These are phyloP conservation scores for Inosperma sp. DNA, from an alignment of 768 basidiomycete species.

Conservation along the genomic window DNA sequence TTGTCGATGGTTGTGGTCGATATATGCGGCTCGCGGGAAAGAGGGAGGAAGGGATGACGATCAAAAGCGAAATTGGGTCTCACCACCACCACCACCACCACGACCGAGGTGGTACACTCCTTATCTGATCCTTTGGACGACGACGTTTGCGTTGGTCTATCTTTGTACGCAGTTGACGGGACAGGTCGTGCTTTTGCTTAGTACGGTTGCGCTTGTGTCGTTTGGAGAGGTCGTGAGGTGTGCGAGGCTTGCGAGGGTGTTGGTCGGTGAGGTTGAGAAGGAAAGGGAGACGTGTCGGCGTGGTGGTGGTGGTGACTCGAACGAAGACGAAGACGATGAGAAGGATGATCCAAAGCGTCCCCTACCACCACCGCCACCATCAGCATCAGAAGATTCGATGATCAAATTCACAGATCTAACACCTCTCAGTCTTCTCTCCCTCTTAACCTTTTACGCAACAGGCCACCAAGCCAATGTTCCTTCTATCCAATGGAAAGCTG, in stretches of 20 bases:
- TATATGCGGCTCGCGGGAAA: conserved; percentile 35
- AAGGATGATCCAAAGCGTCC: not conserved
- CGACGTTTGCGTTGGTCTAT: conserved; percentile 59
- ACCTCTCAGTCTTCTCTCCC: conserved; percentile 69
- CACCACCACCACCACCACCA: not conserved
- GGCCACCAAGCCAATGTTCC: conserved; percentile 90
- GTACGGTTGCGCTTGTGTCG: conserved; percentile 62
- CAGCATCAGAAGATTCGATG: conserved; percentile 8
- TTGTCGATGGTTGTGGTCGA: conserved; percentile 69
- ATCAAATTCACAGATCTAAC: conserved; percentile 63
- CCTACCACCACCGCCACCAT: not conserved
- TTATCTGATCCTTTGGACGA: conserved; percentile 77
- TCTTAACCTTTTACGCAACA: conserved; percentile 78
- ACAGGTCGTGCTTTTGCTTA: conserved; percentile 68
- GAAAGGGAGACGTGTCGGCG: not conserved
- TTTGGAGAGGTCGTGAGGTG: conserved; percentile 81
- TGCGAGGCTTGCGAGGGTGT: conserved; percentile 57
- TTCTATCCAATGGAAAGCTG: conserved; percentile 93
- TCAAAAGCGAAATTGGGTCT: too few relatives aligned
- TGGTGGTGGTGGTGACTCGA: not conserved
- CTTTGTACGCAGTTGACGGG: conserved; percentile 73
- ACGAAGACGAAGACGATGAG: not conserved
- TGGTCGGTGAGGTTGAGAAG: conserved; percentile 1
- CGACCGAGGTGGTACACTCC: too few relatives aligned
- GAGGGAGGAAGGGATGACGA: not conserved